These are phyloP conservation scores for Globisporangium okanoganense DNA, from an alignment of 352 stramenopile genomes.

Conservation along the genomic window DNA sequence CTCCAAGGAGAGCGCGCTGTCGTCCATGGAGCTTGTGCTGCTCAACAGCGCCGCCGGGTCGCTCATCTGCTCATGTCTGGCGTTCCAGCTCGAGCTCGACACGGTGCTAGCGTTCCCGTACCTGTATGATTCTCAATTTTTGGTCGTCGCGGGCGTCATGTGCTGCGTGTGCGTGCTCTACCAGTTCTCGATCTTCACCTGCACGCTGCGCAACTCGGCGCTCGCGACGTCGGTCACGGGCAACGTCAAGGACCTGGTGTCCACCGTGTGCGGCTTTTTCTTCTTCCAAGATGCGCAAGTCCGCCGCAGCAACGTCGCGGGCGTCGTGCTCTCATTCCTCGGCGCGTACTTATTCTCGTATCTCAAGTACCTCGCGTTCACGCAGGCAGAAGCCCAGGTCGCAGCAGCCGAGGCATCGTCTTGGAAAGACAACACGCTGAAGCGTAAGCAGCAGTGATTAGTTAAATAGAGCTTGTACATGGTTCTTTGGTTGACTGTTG, in stretches of 20 bases:
- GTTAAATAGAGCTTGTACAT: neutral
- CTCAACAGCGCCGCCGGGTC: conserved; percentile 48
- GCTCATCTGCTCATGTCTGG: conserved; percentile 37
- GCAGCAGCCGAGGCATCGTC: conserved; percentile 1
- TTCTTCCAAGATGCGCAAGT: conserved; percentile 56
- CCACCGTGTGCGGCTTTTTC: conserved; percentile 52
- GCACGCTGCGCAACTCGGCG: conserved; percentile 62
- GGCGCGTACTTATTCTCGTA: conserved; percentile 76
- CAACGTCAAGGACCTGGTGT: conserved; percentile 72
- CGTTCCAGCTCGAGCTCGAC: conserved; percentile 39
- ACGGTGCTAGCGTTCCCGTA: conserved; percentile 27
- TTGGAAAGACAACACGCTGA: neutral
- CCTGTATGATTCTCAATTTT: conserved; percentile 29
- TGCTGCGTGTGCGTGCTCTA: conserved; percentile 69
- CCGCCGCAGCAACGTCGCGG: conserved; percentile 37
- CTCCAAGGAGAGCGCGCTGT: conserved; percentile 57
- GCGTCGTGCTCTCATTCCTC: conserved; percentile 61
- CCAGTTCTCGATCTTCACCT: conserved; percentile 70
- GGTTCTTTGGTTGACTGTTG: neutral
- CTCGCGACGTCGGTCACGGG: conserved; percentile 72
- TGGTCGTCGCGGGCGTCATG: conserved; percentile 37
- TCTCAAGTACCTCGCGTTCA: conserved; percentile 52
- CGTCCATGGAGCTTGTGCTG: conserved; percentile 48
- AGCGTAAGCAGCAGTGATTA: conserved; percentile 3
- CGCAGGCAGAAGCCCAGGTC: conserved; percentile 1